Evolutionary conservation across 176 grass and related monocot species (phyloP).

Genomic region (Puccinellia tenuiflora): DNA sequence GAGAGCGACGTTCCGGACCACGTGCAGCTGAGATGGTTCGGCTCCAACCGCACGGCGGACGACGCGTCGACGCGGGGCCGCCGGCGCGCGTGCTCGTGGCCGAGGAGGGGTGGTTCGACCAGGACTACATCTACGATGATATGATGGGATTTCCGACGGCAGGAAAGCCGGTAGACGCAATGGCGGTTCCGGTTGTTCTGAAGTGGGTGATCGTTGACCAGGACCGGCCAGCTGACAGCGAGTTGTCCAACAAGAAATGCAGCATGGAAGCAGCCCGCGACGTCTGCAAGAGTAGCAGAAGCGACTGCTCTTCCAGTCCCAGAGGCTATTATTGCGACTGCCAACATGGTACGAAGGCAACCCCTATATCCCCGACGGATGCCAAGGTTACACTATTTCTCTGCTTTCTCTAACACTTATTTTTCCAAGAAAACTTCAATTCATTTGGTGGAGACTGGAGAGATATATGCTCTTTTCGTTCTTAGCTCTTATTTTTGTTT

Average conservation of each 20-base stretch:
- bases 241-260: neutral
- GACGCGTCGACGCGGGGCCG: neutral
- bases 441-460: neutral
- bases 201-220: neutral
- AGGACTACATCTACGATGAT: neutral
- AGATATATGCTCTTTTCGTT: too few species aligned
- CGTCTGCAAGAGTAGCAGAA: conserved; percentile 16
- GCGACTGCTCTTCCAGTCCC: neutral
- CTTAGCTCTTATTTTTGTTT: too few species aligned
- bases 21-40: neutral
- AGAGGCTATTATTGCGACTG: conserved; percentile 23
- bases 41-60: neutral
- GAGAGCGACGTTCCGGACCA: neutral
- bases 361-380: conserved; percentile 40
- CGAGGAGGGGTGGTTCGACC: conserved; percentile 19
- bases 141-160: neutral
- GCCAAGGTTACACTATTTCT: conserved; percentile 17
- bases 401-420: neutral
- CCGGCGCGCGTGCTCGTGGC: neutral
- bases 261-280: neutral
- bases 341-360: conserved; percentile 33
- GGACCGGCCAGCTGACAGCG: neutral
- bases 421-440: neutral
- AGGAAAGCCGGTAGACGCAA: too few species aligned
- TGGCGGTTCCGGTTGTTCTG: neutral